These are phyloP conservation scores for Gymnopilus dilepis DNA, from an alignment of 768 basidiomycete genomes.

Conservation along the genomic window DNA sequence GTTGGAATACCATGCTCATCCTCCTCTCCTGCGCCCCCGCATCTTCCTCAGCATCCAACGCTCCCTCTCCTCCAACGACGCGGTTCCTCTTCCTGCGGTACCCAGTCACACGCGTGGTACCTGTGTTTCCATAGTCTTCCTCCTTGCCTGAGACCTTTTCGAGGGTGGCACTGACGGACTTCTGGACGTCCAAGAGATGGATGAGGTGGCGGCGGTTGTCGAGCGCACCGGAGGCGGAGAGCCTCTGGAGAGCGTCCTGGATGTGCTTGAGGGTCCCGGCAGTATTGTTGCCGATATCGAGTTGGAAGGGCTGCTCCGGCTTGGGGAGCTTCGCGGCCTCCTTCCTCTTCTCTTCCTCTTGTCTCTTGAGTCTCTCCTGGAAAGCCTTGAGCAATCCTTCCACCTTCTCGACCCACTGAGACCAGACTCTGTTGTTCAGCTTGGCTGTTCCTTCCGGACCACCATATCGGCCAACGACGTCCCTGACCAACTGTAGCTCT, in stretches of 20 bases:
- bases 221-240: not conserved
- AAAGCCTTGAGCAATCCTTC: conserved; percentile 2
- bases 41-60: conserved; percentile 22
- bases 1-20: conserved; percentile 21
- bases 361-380: conserved; percentile 1
- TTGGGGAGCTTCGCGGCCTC: conserved; percentile 4
- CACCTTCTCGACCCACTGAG: conserved; percentile 15
- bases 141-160: conserved; percentile 15
- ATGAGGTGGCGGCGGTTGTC: conserved; percentile 21
- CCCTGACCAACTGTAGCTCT: not conserved
- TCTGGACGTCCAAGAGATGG: conserved; percentile 32
- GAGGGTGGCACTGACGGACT: conserved; percentile 27
- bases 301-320: not conserved
- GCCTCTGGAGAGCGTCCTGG: conserved; percentile 9
- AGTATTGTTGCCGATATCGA: not conserved
- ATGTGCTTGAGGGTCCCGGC: conserved; percentile 17
- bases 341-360: conserved; percentile 13
- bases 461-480: conserved; percentile 6
- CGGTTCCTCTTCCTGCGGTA: conserved; percentile 12
- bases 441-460: conserved; percentile 3
- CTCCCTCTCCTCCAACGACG: conserved; percentile 11
- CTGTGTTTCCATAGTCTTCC: conserved; percentile 10
- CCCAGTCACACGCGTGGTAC: not conserved
- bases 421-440: conserved; percentile 6
- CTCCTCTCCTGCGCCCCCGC: conserved; percentile 18